Base-by-base conservation (phyloP, 768 basidiomycete species). In the Postia placenta region DNA sequence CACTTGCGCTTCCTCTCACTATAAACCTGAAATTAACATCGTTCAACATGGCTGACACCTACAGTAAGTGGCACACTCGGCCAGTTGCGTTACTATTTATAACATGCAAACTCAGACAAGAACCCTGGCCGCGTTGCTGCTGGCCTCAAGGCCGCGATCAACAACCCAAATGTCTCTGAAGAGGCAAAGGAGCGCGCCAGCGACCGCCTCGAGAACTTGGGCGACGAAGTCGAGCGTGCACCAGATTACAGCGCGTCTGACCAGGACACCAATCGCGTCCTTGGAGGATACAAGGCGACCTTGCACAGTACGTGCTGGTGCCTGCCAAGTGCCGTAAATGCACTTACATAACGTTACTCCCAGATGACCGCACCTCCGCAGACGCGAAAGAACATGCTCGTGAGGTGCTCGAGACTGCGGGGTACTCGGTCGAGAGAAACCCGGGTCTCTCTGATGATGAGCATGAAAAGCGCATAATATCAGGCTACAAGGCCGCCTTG, bases 401-500 rank as follows among this genome's bases (percentile, higher is more conserved):
- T 24, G 80, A 80, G 52, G 70, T 81, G 26, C 67, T 82, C 43
- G 63, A 67, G 38, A 75, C 72, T 3, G 69, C 70, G 2, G 78
- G 71, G 0, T 68, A 73, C 40, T 50, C 55, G 1, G 44, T 59
- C 37, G 67, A 68, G 28, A 60, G 60, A 33, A 51, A 60, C 0
- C 63, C 64, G 0, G 65, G 57, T 0, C 61, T 63, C 15, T 53
- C 47, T 2, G 63, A 70, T 11, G 68, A 70, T 24, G 67, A 73
- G 53, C 76, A 79, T 45, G 51, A 65, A 42, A 69, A 57, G 1
- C 76, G 72, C 28, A 76, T 81, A 36, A 57, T 76, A 4, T 79
- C 69, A 0, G 79, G 79, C 9, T 79, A 79, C 60, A 81, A 81
- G 52, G 78, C 80, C 24, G 71, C 79, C 1, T 56, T 81, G 2